Base-by-base conservation (phyloP, 2,329 filamentous ascomycete genomes). In the Aureobasidium sp. region DNA sequence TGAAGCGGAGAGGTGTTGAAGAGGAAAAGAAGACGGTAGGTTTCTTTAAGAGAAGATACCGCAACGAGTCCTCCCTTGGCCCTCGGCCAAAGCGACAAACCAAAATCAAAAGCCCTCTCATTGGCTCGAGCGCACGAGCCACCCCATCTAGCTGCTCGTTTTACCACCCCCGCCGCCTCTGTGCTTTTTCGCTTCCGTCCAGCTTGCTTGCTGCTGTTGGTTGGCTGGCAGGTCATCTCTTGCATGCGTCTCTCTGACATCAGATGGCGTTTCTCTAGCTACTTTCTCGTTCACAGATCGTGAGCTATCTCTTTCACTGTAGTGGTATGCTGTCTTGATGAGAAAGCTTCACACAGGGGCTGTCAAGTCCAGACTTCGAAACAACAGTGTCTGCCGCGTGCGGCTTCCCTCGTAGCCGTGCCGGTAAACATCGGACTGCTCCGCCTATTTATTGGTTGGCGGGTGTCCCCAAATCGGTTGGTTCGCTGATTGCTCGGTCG, bases 1-100 rank as follows among this genome's bases (percentile, higher is more conserved):
- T 49, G 49, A 42, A 56, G 56, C 30, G 50, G 50, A 55, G 53
- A 47, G 32, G 55, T 39, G 52, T 47, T 50, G 55, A 50, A 53
- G 47, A n/a, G 42, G 54, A 50, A 40, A 35, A 56, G 54, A 41
- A 56, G 53, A 53, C 19, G 30, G 30, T 48, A 50, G 45, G 34
- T 22, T 50, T 50, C 19, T 51, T 51, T 40, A 40, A 51, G 50
- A 51, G 35, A 51, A 51, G 48, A 51, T 51, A 51, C 10, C 45
- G 27, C 35, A 49, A 11, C 45, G 22, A 35, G 17, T 14, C 24
- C 24, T 45, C 50, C 40, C 35, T 54, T 54, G 38, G 50, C 41
- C 41, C 41, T 54, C 52, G 50, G 52, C 29, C 50, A 47, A 29
- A 44, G 49, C 50, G 37, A 52, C 29, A 30, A 38, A 17, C 22